Evolutionary conservation across 305 asterid genomes (phyloP).

Genomic region (Fraxinus greggii): DNA sequence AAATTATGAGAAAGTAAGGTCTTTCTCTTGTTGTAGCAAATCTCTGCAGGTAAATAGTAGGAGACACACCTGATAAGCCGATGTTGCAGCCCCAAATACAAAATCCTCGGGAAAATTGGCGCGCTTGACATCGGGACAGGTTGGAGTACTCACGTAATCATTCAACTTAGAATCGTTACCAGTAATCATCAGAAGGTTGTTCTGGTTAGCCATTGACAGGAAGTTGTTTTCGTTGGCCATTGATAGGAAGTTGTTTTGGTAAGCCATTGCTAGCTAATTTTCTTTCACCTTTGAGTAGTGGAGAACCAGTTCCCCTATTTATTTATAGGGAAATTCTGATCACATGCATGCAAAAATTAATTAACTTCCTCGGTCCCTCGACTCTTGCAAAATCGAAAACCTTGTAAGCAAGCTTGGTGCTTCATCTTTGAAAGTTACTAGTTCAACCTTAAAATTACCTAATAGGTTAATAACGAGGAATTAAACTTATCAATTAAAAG

Average conservation of each 20-base stretch:
- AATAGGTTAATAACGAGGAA: too few relatives aligned
- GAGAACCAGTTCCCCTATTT: neutral
- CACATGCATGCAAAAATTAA: neutral
- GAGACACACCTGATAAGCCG: slow-evolving; percentile 36
- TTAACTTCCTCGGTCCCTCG: neutral
- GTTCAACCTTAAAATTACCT: too few relatives aligned
- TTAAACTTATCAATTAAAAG: too few relatives aligned
- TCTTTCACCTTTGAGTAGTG: too few relatives aligned
- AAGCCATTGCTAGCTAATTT: neutral
- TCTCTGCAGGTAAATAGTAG: neutral
- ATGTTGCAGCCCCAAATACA: slow-evolving; percentile 37
- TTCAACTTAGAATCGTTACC: neutral
- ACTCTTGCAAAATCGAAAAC: neutral
- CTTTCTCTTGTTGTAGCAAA: neutral
- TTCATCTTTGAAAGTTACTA: neutral
- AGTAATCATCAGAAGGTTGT: neutral
- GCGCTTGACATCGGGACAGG: slow-evolving; percentile 17
- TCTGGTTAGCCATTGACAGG: neutral
- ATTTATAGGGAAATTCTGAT: neutral
- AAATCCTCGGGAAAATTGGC: slow-evolving; percentile 34
- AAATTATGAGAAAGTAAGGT: neutral
- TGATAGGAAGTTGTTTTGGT: neutral
- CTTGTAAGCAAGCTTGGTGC: neutral
- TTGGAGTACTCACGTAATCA: neutral
- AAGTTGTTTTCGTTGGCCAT: neutral